Base-by-base conservation (phyloP, 2,329 filamentous ascomycete species). In the Fusarium fracticaudum region DNA sequence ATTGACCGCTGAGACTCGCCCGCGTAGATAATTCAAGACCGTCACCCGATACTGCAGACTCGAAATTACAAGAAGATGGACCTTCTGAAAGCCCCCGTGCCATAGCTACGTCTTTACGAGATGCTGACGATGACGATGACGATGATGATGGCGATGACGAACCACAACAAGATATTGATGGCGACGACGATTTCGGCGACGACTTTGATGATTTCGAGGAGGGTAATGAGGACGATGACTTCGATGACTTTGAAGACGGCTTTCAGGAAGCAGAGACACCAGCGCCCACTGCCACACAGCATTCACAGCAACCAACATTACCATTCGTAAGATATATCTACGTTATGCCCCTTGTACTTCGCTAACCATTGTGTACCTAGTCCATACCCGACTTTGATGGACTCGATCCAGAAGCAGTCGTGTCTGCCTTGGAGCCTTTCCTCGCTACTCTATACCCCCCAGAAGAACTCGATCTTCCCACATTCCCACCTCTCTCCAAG, bases 161-260 rank as follows among this genome's bases (percentile, higher is more conserved):
- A n/a, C 41, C 38, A 18, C 54, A 68, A 62, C 53, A 62, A 61
- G 55, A 73, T 44, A 59, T 60, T 67, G 33, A 74, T n/a, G 62
- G 81, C 31, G 80, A 79, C 45, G 82, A 88, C 72, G 87, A 86
- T 47, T 90, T 89, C 78, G 88, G 86, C 29, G 88, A 90, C 76
- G 89, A 91, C 69, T 88, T 89, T 81, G 89, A 91, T 79, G 89
- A 90, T 71, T 91, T 91, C 74, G 88, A 90, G 77, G 89, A 91
- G 77, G 89, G 88, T 55, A 87, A 86, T 64, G 86, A 84, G 13
- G 85, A 85, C 51, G 86, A 85, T 33, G 88, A 88, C 77, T 91
- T 92, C 83, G 90, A 90, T 77, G 92, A 93, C 78, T 94, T 94
- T 82, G 91, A 93, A 79, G 92, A 92, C 75, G 91, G 87, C 43